Percentiles rank a stretch among this genome's conserved stretches.
Evolutionary conservation across 2,329 filamentous ascomycete species (phyloP).

Genomic region (Ceratocystis eucalypticola): DNA sequence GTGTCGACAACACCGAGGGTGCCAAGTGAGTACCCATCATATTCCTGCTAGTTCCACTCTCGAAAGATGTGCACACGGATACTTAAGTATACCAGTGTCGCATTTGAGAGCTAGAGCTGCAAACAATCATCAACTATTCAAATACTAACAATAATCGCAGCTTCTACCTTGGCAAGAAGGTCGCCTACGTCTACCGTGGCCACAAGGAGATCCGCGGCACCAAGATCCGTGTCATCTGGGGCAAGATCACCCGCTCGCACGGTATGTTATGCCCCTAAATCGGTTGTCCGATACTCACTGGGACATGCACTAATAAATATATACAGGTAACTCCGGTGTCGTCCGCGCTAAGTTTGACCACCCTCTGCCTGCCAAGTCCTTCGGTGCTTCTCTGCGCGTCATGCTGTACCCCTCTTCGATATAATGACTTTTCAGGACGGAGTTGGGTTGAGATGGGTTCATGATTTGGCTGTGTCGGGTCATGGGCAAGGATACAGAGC

Average conservation of each 20-base stretch:
- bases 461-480: slow-evolving; percentile 46
- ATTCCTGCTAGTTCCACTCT: neutral
- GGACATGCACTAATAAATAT: slow-evolving; percentile 9
- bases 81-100: neutral
- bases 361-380: slow-evolving; percentile 92
- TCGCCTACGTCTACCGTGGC: slow-evolving; percentile 96
- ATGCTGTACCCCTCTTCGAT: slow-evolving; percentile 98
- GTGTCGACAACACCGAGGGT: slow-evolving; percentile 78
- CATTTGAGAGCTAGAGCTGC: neutral
- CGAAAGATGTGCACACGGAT: neutral
- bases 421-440: slow-evolving; percentile 49
- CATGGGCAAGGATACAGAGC: slow-evolving; percentile 41
- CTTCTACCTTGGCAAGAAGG: slow-evolving; percentile 98
- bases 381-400: slow-evolving; percentile 89
- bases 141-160: slow-evolving; percentile 28
- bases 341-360: slow-evolving; percentile 94
- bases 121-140: neutral
- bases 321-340: slow-evolving; percentile 82
- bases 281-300: neutral
- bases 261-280: slow-evolving; percentile 42
- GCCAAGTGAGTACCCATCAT: slow-evolving; percentile 55
- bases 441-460: slow-evolving; percentile 52
- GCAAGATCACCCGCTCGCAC: slow-evolving; percentile 92
- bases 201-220: slow-evolving; percentile 90
- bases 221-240: slow-evolving; percentile 99